Evolutionary conservation across 306 rosid genomes (phyloP).

Genomic region (Prunus padus): DNA sequence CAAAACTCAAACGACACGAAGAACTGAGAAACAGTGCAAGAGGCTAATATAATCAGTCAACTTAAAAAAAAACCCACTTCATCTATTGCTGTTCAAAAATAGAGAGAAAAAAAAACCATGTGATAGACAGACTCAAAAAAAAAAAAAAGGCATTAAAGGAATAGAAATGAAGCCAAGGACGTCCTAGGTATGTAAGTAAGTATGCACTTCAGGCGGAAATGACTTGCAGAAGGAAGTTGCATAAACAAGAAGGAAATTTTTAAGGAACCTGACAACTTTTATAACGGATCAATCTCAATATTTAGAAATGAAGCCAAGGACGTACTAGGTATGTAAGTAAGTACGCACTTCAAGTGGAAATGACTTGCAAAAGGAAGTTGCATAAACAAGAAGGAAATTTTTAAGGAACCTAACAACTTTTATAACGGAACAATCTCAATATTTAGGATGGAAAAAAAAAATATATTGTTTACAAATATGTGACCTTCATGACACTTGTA

Average conservation of each 20-base stretch:
- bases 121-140: neutral
- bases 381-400: slow-evolving; percentile 15
- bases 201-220: slow-evolving; percentile 1
- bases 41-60: neutral
- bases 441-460: too few species aligned
- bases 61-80: neutral
- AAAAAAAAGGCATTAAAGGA: neutral
- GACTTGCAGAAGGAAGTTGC: neutral
- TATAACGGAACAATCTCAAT: slow-evolving; percentile 64
- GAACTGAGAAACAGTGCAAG: neutral
- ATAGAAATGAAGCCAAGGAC: neutral
- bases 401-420: slow-evolving; percentile 67
- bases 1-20: neutral
- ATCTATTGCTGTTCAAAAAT: neutral
- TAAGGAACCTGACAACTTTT: too few species aligned
- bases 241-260: too few species aligned
- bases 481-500: too few species aligned
- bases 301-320: neutral
- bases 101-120: neutral
- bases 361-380: neutral
- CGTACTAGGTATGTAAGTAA: neutral
- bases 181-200: neutral
- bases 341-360: neutral
- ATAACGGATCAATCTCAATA: too few species aligned
- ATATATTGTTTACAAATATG: too few species aligned